These are phyloP conservation scores for Adenanthera pavonina DNA, from an alignment of 306 rosid genomes.

Conservation along the genomic window DNA sequence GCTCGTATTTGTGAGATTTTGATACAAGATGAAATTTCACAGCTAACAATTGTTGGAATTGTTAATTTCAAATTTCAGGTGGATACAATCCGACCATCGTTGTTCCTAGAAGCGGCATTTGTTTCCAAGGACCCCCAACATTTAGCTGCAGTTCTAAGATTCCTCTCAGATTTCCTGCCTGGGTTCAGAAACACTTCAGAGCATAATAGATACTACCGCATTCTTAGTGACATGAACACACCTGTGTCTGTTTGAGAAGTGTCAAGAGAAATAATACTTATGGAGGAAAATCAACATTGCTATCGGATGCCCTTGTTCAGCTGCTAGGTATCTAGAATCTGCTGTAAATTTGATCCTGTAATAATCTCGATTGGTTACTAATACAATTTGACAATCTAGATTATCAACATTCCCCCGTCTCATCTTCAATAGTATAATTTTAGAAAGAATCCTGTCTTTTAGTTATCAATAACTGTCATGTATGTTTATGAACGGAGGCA, in stretches of 20 bases:
- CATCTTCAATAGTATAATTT: not conserved
- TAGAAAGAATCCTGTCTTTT: not conserved
- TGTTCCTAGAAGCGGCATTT: slow-evolving; percentile 88
- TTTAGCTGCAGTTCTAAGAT: slow-evolving; percentile 87
- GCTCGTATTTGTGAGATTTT: slow-evolving; percentile 21
- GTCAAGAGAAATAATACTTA: not conserved
- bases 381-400: not conserved
- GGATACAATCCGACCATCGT: slow-evolving; percentile 73
- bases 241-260: slow-evolving; percentile 60
- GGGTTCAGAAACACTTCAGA: slow-evolving; percentile 71
- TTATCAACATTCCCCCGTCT: not conserved
- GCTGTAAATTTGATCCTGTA: slow-evolving; percentile 4
- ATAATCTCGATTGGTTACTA: not conserved
- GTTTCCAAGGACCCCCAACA: slow-evolving; percentile 70
- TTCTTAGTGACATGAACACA: slow-evolving; percentile 76
- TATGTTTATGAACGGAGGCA: not conserved
- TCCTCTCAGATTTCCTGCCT: slow-evolving; percentile 82
- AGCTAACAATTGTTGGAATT: slow-evolving; percentile 34
- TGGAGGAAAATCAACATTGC: not conserved
- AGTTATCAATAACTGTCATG: not conserved
- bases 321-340: slow-evolving; percentile 5
- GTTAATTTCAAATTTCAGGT: slow-evolving; percentile 72
- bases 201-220: slow-evolving; percentile 69
- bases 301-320: slow-evolving; percentile 18
- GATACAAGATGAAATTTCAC: slow-evolving; percentile 4